Evolutionary conservation across 1,284 basidiomycete genomes (phyloP), one percentile per base, ranked within the genome.

Genomic region (Flammula alnicola): DNA sequence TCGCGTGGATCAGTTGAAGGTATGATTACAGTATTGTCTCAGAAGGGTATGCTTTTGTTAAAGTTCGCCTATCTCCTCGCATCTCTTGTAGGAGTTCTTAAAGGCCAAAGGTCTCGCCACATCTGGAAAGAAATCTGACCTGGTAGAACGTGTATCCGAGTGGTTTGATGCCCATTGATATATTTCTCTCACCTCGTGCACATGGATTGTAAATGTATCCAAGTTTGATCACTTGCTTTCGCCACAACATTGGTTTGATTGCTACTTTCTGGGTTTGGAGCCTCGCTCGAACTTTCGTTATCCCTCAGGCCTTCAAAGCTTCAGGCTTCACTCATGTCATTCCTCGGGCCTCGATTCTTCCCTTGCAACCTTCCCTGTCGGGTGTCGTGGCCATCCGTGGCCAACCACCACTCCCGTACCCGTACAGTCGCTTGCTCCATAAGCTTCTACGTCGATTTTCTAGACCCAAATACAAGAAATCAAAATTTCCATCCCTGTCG

Each of bases 1-100:
- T 52, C 84, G 82, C 31, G 86, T 91, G 47, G 85, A 86, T 63
- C 87, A 93, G 57, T 71, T 94, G 44, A 90, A 86, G 77, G 88
- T 88, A 45, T 41, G 59, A 54, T 45, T 38, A n/a, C 23, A 20
- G 31, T 44, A 41, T 45, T 46, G 57, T 53, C 46, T 42, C 22
- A 20, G 27, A 25, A 39, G n/a, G 32, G 25, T 30, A 44, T 35
- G 27, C 32, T 47, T 38, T 38, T 39, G 38, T 27, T 44, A 41
- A 41, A 31, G 44, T 49, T 48, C 52, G 41, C 36, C 56, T 55
- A 32, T 25, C 44, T 49, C 49, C 36, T 49, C n/a, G n/a, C n/a
- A n/a, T 44, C 22, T 8, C 17, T 29, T 20, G 16, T 59, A 91
- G 86, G 81, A 83, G 5, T 88, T 90, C 64, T 70, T 88, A 47